A percentile compares a stretch with the other conserved stretches of the same genome.
Conservation (phyloP, 2,329 filamentous ascomycete species). For the Pseudocercospora eumusae region DNA sequence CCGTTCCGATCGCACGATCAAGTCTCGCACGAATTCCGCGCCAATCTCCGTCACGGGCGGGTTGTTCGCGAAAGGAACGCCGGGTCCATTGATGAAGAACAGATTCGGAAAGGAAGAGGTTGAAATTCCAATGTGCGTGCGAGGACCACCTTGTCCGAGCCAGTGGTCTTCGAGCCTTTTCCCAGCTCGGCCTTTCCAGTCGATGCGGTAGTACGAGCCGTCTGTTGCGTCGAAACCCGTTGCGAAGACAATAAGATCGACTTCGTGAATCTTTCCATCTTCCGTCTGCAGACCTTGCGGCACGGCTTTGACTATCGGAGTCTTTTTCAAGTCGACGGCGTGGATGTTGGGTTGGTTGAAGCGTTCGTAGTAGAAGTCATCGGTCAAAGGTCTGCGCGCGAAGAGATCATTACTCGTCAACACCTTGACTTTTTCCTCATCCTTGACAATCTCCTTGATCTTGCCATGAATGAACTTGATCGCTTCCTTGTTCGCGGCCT, state of each 20-base stretch:
- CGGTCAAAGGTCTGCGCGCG: conserved; percentile 48
- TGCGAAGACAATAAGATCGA: conserved; percentile 49
- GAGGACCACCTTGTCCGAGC: conserved; percentile 33
- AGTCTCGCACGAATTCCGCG: not conserved
- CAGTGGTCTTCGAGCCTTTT: conserved; percentile 40
- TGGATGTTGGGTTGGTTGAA: conserved; percentile 46
- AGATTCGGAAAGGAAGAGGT: conserved; percentile 28
- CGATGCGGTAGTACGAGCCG: conserved; percentile 17
- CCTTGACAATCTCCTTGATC: conserved; percentile 45
- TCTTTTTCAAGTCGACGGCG: conserved; percentile 44
- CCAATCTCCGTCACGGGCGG: conserved; percentile 4
- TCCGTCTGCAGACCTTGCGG: conserved; percentile 46
- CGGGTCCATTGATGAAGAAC: conserved; percentile 45
- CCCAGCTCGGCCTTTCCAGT: conserved; percentile 15
- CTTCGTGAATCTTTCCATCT: conserved; percentile 43
- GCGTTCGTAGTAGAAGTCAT: conserved; percentile 51
- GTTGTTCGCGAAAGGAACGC: conserved; percentile 37
- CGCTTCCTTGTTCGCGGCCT: conserved; percentile 46
- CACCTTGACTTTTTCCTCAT: conserved; percentile 47
- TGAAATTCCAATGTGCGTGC: conserved; percentile 46
- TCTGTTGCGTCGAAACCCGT: conserved; percentile 48
- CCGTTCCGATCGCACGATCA: conserved; percentile 4
- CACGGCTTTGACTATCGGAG: conserved; percentile 43
- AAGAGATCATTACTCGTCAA: conserved; percentile 48
- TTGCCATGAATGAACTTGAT: conserved; percentile 52